phyloP scores from a whole-genome alignment of 345 rosid species.

The Pistacia vera region DNA sequence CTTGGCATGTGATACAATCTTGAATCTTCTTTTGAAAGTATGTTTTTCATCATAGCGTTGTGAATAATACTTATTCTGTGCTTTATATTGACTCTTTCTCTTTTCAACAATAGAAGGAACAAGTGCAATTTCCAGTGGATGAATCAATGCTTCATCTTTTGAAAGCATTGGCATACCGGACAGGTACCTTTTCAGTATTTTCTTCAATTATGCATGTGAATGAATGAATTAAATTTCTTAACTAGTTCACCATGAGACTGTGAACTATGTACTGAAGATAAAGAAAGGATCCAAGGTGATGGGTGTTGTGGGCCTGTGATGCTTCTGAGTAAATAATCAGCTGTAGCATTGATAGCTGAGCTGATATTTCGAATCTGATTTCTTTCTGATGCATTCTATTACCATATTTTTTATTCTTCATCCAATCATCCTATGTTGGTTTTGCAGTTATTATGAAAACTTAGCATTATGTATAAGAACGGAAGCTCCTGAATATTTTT shows the following conservation, averaged over 20 bases:
- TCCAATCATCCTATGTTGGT: no score
- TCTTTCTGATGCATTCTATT: no score
- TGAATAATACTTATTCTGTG: not conserved
- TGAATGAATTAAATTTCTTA: not conserved
- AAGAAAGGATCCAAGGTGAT: not conserved
- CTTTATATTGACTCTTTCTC: slow-evolving; percentile 14
- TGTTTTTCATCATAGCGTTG: slow-evolving; percentile 12
- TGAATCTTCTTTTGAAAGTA: slow-evolving; percentile 90
- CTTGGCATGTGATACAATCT: slow-evolving; percentile 85
- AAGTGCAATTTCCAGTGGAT: slow-evolving; percentile 46
- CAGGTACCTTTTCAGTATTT: slow-evolving; percentile 47
- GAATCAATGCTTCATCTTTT: slow-evolving; percentile 47
- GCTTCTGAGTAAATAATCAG: slow-evolving; percentile 10
- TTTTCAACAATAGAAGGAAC: slow-evolving; percentile 46
- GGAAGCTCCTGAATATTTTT: not conserved
- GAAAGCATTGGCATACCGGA: slow-evolving; percentile 67
- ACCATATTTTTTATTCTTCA: no score
- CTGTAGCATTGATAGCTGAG: not conserved
- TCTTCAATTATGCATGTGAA: not conserved
- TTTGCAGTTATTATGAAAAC: no score
- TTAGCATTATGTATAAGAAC: not conserved
- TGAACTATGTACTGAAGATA: not conserved
- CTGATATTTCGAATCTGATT: not conserved
- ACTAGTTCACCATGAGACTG: not conserved
- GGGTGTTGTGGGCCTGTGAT: not conserved